Evolutionary conservation across 2,329 filamentous ascomycete genomes (phyloP), one percentile per base, ranked within the genome.

Genomic region (Zymoseptoria passerinii): DNA sequence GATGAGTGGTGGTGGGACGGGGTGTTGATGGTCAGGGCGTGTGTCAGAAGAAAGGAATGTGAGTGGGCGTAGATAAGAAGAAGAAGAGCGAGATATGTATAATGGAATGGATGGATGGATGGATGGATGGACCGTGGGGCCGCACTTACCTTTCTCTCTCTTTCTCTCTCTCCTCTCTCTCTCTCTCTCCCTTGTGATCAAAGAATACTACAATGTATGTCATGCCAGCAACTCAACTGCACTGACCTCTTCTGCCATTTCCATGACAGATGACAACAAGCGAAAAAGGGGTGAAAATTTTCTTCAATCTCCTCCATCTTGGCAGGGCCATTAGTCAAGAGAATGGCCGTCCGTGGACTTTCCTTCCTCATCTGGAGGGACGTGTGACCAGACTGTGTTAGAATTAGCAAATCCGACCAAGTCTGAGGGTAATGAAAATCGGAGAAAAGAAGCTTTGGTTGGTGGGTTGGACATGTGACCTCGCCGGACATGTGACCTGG

Each of bases 21-120:
- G 58, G 50, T 51, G 49, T 23, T 27, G 9, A 52, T n/a, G 40
- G 54, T 51, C 49, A 58, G 55, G 55, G 57, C 40, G 53, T 61
- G 52, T 19, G 59, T 60, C 57, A 63, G 51, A 61, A 52, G 53
- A 57, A 56, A 50, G 28, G 58, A 60, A 60, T 54, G 50, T 56
- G 60, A 62, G 56, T 59, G 60, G 62, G 48, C 50, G 56, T 51
- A 64, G 62, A 64, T 64, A 62, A 62, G 60, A 61, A 62, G 60
- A 61, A 52, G 53, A 56, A 57, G 52, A 52, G 3, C 13, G 19
- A 23, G 29, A 35, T 10, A 13, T 35, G 9, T 35, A 40, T 10
- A n/a, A 29, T 10, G 3, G 9, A 40, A 40, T 3, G 35, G 16
- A 40, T 40, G 35, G 35, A 40, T 23, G 23, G 16, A 40, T 40